Evolutionary conservation across 495 filamentous ascomycete genomes (phyloP).

Genomic region (Endocarpon pusillum): DNA sequence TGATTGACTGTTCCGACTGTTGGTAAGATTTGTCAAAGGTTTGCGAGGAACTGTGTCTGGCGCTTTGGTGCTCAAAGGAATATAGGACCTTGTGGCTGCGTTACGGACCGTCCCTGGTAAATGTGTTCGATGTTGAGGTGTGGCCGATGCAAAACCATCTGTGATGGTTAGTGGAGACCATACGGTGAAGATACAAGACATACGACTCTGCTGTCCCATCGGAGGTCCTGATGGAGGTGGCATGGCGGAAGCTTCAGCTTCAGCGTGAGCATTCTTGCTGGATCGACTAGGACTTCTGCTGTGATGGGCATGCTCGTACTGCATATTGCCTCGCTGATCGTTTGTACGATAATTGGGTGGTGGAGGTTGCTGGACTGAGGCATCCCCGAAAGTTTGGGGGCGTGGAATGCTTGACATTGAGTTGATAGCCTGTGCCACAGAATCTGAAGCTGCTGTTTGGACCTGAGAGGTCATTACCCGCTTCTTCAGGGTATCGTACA

Average conservation of each 20-base stretch:
- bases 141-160: neutral
- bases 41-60: neutral
- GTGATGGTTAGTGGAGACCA: neutral
- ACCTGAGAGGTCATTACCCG: conserved; percentile 52
- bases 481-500: conserved; percentile 71
- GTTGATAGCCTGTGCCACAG: conserved; percentile 40
- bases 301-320: too few species aligned
- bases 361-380: too few species aligned
- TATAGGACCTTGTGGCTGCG: neutral
- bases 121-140: conserved; percentile 1
- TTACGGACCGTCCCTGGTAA: neutral
- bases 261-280: too few species aligned
- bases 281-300: too few species aligned
- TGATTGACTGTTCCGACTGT: neutral
- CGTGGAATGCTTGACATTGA: conserved; percentile 9
- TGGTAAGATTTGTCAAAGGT: neutral
- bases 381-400: too few species aligned
- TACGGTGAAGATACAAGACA: neutral
- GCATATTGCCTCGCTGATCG: too few species aligned
- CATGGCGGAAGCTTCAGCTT: too few species aligned
- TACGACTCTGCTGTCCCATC: neutral
- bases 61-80: conserved; percentile 1
- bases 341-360: too few species aligned
- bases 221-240: conserved; percentile 1
- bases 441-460: conserved; percentile 50